Base-by-base conservation (phyloP, 2,329 filamentous ascomycete genomes). In the Aspergillus versicolor region DNA sequence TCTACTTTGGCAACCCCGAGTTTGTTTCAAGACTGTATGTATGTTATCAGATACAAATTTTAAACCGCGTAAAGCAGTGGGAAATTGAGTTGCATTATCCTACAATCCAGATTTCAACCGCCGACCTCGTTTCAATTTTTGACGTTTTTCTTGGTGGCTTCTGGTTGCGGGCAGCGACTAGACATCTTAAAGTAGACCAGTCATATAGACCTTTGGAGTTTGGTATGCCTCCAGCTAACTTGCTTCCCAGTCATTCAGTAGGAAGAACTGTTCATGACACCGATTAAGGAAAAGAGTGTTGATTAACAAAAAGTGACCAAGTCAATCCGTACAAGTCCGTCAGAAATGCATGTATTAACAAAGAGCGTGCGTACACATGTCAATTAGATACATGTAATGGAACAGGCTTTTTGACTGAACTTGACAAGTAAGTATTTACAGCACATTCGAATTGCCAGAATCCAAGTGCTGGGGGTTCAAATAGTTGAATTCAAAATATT, bases 1-100 rank as follows among this genome's bases (percentile, higher is more conserved):
- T 43, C 55, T 52, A 19, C 17, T 44, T 54, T 54, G 43, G 44
- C 46, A 45, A 12, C 19, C 19, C 15, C 34, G 21, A 17, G 7
- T 13, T 34, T 34, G 22, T 27, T 44, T 53, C 52, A 54, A 63
- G 54, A 55, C 44, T 57, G 61, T 62, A 59, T 56, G 52, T 61
- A 63, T 17, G 50, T 27, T 45, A 13, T 30, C 43, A 53, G 32
- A 27, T 57, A 45, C 32, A 55, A 51, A 32, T 22, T 5, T 30
- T 44, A 41, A 30, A 38, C 17, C 13, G 37, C 15, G 19, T 9
- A 52, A 44, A 43, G 37, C 22, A 15, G 32, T 46, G 46, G 40
- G 13, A 56, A 47, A 41, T 32, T 49, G 37, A 21, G 5, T 30
- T 30, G 17, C 30, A 32, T 43, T 43, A 21, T 21, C 24, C 24